Evolutionary conservation across 495 filamentous ascomycete species (phyloP).

Genomic region (Xylaria bambusicola): DNA sequence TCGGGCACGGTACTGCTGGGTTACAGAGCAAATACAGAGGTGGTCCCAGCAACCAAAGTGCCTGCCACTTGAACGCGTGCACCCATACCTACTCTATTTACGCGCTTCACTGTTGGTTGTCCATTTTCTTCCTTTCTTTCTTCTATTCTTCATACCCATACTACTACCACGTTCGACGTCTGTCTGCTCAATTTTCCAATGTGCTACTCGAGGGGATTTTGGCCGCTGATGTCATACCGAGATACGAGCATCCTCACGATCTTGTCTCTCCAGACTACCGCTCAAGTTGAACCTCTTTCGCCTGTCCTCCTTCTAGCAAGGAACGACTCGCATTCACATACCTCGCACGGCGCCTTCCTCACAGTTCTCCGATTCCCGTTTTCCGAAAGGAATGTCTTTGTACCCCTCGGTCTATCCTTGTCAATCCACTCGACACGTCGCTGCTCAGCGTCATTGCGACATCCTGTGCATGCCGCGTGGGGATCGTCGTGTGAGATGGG

Average conservation of each 20-base stretch:
- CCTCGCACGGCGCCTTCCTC: slow-evolving; percentile 64
- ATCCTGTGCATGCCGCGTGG: slow-evolving; percentile 32
- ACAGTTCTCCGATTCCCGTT: slow-evolving; percentile 68
- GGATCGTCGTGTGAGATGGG: slow-evolving; percentile 34
- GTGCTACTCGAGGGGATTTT: slow-evolving; percentile 25
- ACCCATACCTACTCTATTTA: slow-evolving; percentile 1
- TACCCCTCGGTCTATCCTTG: slow-evolving; percentile 37
- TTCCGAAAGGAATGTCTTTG: slow-evolving; percentile 63
- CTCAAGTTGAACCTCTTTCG: slow-evolving; percentile 39
- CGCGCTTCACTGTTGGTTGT: slow-evolving; percentile 5
- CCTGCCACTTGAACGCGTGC: too few relatives aligned
- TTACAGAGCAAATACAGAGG: neutral
- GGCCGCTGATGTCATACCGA: slow-evolving; percentile 23
- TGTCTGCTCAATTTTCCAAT: slow-evolving; percentile 15
- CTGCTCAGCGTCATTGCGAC: slow-evolving; percentile 24
- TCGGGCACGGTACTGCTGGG: too few relatives aligned
- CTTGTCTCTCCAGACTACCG: slow-evolving; percentile 9
- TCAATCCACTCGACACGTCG: slow-evolving; percentile 31
- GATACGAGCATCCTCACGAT: slow-evolving; percentile 24
- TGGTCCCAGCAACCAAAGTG: slow-evolving; percentile 16
- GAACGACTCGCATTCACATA: slow-evolving; percentile 29
- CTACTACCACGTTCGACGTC: neutral
- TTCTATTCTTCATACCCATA: neutral
- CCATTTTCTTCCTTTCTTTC: neutral
- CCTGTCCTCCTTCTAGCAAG: slow-evolving; percentile 25